Evolutionary conservation across 495 filamentous ascomycete genomes (phyloP), one percentile per base, ranked within the genome.

Genomic region (Lophiostoma macrostomum): DNA sequence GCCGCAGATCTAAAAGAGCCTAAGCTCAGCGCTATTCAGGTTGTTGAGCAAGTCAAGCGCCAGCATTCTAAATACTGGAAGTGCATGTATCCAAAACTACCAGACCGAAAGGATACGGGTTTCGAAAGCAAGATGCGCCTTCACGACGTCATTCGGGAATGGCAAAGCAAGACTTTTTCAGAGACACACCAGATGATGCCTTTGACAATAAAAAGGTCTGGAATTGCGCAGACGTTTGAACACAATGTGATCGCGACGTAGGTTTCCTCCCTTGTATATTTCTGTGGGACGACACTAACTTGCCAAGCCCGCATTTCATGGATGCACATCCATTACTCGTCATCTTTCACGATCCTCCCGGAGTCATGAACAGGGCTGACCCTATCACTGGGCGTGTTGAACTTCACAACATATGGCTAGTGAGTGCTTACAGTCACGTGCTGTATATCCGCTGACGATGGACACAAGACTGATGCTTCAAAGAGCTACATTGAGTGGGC

Each of bases 161-260:
- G 84, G 52, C 89, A 96, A 64, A 72, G 80, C 8, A 80, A 82
- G 55, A 67, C 79, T 13, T 67, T 96, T 5, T 81, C 77, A 29
- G 79, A 87, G 18, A 81, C 81, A 40, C 79, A 86, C 60, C 78
- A 80, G 29, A 90, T 98, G 81, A 76, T 82, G 0, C 80, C 81
- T 7, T 72, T 98, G 2, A 80, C 78, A 55, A 83, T 98, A 14
- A 82, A 84, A 56, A 78, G 85, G 3, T 80, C 84, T 16, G 67
- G 71, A 2, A 76, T 95, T 3, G 86, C 82, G 27, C 81, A 80
- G 54, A 87, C 88, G 1, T 96, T 94, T 60, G 81, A 89, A 61
- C 85, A 95, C 56, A 88, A 96, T 62, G 86, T 98, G 11, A 69
- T 97, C 28, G 86, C 85, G n/a, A 95, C 90, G 70, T 83, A 71